Evolutionary conservation across 2,329 filamentous ascomycete species (phyloP), one percentile per base, ranked within the genome.

Genomic region (Apiospora hydei): DNA sequence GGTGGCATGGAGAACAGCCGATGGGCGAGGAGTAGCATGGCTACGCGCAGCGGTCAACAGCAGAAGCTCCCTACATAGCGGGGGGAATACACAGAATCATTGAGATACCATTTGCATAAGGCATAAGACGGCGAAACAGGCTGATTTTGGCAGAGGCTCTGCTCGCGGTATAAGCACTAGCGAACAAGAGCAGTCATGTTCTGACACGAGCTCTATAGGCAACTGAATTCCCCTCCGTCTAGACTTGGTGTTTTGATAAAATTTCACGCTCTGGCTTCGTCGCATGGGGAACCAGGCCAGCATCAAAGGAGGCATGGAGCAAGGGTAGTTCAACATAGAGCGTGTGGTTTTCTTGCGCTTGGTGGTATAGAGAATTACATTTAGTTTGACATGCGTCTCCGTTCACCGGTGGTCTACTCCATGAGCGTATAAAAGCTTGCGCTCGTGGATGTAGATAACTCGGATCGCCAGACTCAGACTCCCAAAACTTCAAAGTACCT

Each of bases 1-100:
- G 72, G 46, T 79, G 75, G 75, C 70, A 68, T 46, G 49, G 67
- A 21, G 73, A 74, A n/a, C 49, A 72, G 43, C 75, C 72, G 53
- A 64, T 68, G 66, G 41, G 66, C 2, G 66, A 47, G n/a, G 66
- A 68, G 10, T 68, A 68, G 43, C 18, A 14, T 8, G 34, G 30
- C 34, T 16, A 5, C 3, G n/a, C 3, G 8, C 10, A 14, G 21
- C 8, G 18, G 57, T 6, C 34, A 64, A 41, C 57, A n/a, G 6
- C 53, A 38, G 13, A 38, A 3, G 30, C 53, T 13, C 10, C 1
- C 10, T n/a, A 41, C 10, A 6, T 7, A 13, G 41, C 57, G n/a
- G 18, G n/a, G 30, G 34, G 34, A 41, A 64, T 41, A 41, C 57
- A 13, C 34, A 41, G 21, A 64, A 41, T 64, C 21, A 64, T 41